phyloP scores from a whole-genome alignment of 441 rosid species.

The Isatis lusitanica region DNA sequence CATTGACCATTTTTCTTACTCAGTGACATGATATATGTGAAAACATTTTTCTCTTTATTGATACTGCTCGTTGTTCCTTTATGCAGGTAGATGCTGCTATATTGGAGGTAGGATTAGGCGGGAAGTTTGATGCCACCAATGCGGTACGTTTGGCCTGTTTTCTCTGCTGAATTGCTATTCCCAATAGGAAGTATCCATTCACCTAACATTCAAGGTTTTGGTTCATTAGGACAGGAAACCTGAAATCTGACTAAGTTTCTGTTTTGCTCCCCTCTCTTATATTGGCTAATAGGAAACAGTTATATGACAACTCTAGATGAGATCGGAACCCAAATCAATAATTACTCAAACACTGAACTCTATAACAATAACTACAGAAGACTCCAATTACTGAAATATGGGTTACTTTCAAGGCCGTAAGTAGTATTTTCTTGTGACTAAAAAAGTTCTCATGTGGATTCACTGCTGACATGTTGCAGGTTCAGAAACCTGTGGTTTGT shows the following conservation, averaged over 20 bases:
- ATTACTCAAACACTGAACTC: not conserved
- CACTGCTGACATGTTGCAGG: slow-evolving; percentile 52
- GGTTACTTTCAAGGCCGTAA: not conserved
- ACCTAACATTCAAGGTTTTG: not conserved
- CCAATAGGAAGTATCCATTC: slow-evolving; percentile 3
- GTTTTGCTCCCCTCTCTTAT: not conserved
- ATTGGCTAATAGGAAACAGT: not conserved
- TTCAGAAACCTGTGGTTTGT: slow-evolving; percentile 81
- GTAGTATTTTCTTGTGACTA: slow-evolving; percentile 16
- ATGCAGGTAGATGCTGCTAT: slow-evolving; percentile 94
- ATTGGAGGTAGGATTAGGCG: slow-evolving; percentile 96
- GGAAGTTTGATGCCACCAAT: slow-evolving; percentile 91
- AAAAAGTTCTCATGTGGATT: slow-evolving; percentile 26
- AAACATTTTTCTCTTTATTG: slow-evolving; percentile 8
- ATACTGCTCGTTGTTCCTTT: slow-evolving; percentile 25
- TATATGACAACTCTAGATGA: not conserved
- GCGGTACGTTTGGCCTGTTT: slow-evolving; percentile 58
- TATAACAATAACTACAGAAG: not conserved
- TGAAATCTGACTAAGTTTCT: not conserved
- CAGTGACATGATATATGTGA: not conserved
- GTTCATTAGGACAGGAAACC: slow-evolving; percentile 18
- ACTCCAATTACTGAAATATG: not conserved
- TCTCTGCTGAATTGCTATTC: slow-evolving; percentile 4
- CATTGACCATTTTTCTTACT: not conserved
- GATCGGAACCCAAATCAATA: not conserved